Base-by-base conservation (phyloP, 169 alveolate species). In the Theileria luwenshuni region DNA sequence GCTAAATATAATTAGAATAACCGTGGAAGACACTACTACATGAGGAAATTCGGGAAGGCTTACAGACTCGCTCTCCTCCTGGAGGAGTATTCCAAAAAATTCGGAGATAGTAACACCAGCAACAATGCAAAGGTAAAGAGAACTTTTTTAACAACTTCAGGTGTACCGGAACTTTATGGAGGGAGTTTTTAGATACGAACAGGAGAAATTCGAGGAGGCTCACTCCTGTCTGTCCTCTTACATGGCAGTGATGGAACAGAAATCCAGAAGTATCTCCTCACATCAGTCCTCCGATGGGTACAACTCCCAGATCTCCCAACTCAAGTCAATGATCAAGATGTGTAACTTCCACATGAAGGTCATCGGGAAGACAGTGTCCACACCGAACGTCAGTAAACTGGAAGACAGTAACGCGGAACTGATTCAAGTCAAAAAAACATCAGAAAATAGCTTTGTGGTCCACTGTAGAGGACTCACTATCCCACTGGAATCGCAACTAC, bases 321-420 rank as follows among this genome's bases (percentile, higher is more conserved):
- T 79, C 21, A 79, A 71, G 48, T 61, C 83, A 19, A 60, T 70
- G 51, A 45, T 79, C 30, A 79, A 79, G 83, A 47, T 79, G 33
- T 79, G 87, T 52, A 68, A 75, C 19, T 79, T 79, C 77, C 87
- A 79, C 74, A 63, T 79, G 75, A 54, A 76, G 52, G 74, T 69
- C 19, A 33, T 49, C n/a, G 87, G 87, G 6, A 60, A 35, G 27
- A 51, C 15, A 35, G 3, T 69, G 21, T 23, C 73, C 23, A 41
- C 61, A 8, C 52, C 52, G 58, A 56, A 61, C n/a, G 64, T 28
- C 0, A 45, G 42, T 21, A 70, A 61, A 12, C 62, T 45, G 15
- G 87, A 79, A 27, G 87, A 81, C 62, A 45, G 48, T 38, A 47
- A 81, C 48, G 89, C 85, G 19, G 80, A 81, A 33, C 58, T 81